Percentiles rank a stretch among this genome's conserved stretches.
Evolutionary conservation across 768 basidiomycete genomes (phyloP).

Genomic region (Calocybe indica): DNA sequence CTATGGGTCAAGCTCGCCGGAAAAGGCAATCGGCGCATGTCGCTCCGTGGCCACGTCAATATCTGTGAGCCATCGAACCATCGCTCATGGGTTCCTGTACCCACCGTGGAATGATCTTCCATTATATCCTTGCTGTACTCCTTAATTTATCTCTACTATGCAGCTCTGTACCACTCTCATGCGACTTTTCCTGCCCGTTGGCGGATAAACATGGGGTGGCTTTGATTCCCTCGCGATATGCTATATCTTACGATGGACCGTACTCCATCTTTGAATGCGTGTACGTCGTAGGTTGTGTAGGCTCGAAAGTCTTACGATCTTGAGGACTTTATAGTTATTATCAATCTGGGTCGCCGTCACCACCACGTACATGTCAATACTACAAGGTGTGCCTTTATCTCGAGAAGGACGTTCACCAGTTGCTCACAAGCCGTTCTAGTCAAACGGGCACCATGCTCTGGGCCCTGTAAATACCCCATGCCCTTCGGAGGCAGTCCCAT

Average conservation of each 20-base stretch:
- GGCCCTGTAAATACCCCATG: not conserved
- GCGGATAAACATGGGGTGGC: conserved; percentile 6
- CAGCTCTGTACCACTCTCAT: conserved; percentile 2
- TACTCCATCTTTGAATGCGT: conserved; percentile 19
- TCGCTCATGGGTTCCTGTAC: too few relatives aligned
- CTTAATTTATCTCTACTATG: too few relatives aligned
- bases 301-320: not conserved
- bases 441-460: not conserved
- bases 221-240: conserved; percentile 8
- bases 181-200: conserved; percentile 12
- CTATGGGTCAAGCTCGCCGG: too few relatives aligned
- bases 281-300: conserved; percentile 4
- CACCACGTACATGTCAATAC: conserved; percentile 12
- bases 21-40: too few relatives aligned
- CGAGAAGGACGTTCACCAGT: not conserved
- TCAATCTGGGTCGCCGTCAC: conserved; percentile 4
- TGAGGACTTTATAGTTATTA: conserved; percentile 8
- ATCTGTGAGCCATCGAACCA: too few relatives aligned
- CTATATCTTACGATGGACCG: conserved; percentile 10
- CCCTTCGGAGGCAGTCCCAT: not conserved
- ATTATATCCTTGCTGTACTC: too few relatives aligned
- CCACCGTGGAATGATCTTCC: too few relatives aligned
- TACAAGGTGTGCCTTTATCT: conserved; percentile 11
- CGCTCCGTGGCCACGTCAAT: too few relatives aligned
- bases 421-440: not conserved